These are phyloP conservation scores for Colletotrichum tamarilloi DNA, from an alignment of 2,329 filamentous ascomycete genomes.

Conservation along the genomic window DNA sequence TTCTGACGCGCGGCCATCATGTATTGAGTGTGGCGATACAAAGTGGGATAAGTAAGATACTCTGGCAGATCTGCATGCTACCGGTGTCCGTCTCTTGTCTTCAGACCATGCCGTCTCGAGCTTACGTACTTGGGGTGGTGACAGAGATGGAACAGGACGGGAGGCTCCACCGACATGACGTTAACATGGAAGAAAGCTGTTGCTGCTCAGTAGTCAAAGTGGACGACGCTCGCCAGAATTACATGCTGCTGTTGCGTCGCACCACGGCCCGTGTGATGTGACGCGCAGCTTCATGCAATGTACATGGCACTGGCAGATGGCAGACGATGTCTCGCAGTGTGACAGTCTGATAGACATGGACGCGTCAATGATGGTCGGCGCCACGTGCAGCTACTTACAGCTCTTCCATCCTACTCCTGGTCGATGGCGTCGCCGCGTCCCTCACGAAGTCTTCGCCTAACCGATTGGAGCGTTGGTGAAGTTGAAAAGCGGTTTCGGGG, in stretches of 20 bases:
- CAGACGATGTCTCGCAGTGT: background rate
- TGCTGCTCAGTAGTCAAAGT: background rate
- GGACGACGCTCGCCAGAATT: background rate
- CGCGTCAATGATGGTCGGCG: background rate
- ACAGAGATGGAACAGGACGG: background rate
- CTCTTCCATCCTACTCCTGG: background rate
- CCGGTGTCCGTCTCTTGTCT: conserved; percentile 7
- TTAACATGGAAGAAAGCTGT: background rate
- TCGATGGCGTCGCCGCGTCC: background rate
- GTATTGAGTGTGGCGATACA: background rate
- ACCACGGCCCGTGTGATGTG: conserved; percentile 1
- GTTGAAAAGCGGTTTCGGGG: too few relatives aligned
- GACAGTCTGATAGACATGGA: background rate
- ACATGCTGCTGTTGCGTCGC: background rate
- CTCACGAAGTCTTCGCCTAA: background rate
- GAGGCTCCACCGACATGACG: background rate
- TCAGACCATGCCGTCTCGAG: conserved; percentile 4
- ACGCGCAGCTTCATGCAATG: background rate
- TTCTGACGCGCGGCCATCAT: conserved; percentile 14
- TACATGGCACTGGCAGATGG: background rate
- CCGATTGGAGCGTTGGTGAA: background rate
- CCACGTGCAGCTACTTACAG: conserved; percentile 6
- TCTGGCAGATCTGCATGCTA: background rate
- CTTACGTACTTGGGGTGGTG: conserved; percentile 1
- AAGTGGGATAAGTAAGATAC: background rate